A percentile compares a stretch with the other conserved stretches of the same genome.
phyloP scores from a whole-genome alignment of 2,329 filamentous ascomycete species.

The Leptographium procerum region DNA sequence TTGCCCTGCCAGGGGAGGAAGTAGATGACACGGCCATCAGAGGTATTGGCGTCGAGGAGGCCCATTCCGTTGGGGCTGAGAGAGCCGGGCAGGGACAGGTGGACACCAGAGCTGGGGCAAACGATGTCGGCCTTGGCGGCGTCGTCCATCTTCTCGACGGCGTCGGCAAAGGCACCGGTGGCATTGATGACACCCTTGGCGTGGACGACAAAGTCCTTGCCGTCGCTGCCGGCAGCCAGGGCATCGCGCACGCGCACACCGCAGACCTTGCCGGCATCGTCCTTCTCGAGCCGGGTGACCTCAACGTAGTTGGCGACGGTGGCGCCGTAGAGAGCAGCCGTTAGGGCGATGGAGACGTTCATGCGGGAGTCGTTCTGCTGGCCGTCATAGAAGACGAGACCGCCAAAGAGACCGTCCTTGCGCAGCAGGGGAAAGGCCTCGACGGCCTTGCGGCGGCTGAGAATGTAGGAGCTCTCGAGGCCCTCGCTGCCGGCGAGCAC shows the following conservation, averaged over 20 bases:
- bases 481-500: conserved; percentile 70
- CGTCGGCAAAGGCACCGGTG: conserved; percentile 71
- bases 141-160: conserved; percentile 72
- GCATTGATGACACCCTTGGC: conserved; percentile 77
- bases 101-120: conserved; percentile 67
- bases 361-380: conserved; percentile 81
- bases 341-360: conserved; percentile 75
- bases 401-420: conserved; percentile 60
- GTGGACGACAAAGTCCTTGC: conserved; percentile 54
- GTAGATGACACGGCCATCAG: conserved; percentile 78
- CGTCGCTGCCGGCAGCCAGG: conserved; percentile 38
- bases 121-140: conserved; percentile 60
- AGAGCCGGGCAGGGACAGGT: conserved; percentile 71
- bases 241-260: conserved; percentile 58
- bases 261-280: conserved; percentile 54
- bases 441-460: conserved; percentile 66
- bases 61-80: conserved; percentile 73
- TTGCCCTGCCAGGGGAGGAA: conserved; percentile 80
- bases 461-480: conserved; percentile 73
- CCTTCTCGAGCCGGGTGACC: conserved; percentile 64
- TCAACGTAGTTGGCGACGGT: conserved; percentile 74
- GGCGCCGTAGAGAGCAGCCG: conserved; percentile 66
- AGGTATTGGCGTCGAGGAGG: conserved; percentile 64
- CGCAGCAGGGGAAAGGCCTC: conserved; percentile 71
- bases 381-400: conserved; percentile 76